These are phyloP conservation scores for Sporothrix pallida DNA, from an alignment of 2,329 filamentous ascomycete species.

Conservation along the genomic window DNA sequence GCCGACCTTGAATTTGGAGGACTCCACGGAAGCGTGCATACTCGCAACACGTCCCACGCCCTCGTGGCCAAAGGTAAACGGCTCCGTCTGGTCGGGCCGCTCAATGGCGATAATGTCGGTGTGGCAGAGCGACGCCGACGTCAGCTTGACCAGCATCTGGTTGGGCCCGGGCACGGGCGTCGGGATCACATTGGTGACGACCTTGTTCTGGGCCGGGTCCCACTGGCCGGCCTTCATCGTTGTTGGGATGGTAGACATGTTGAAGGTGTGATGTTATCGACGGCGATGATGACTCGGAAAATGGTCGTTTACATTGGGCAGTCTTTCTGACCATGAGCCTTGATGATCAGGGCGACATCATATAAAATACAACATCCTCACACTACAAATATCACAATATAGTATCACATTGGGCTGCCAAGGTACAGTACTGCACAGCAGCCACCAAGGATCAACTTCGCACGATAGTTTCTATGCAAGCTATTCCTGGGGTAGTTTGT, in stretches of 20 bases:
- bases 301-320: no score
- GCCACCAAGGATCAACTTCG: no score
- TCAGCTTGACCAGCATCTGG: constrained; percentile 48
- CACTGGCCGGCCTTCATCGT: constrained; percentile 38
- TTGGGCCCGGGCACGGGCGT: constrained; percentile 51
- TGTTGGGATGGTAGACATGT: constrained; percentile 33
- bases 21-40: constrained; percentile 45
- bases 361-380: no score
- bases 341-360: no score
- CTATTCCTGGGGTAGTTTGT: no score
- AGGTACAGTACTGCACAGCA: no score
- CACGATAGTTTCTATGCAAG: no score
- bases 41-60: constrained; percentile 52
- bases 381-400: no score
- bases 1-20: constrained; percentile 50
- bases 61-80: constrained; percentile 51
- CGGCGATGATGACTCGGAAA: no score
- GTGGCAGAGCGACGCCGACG: constrained; percentile 47
- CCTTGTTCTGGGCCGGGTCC: constrained; percentile 33
- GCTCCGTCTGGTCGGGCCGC: constrained; percentile 36
- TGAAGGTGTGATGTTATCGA: background rate
- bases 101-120: constrained; percentile 41
- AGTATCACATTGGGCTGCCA: no score
- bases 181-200: constrained; percentile 48
- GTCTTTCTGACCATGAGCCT: no score